Conservation (phyloP, 257 asterid genomes). For the Cinchona pubescens region DNA sequence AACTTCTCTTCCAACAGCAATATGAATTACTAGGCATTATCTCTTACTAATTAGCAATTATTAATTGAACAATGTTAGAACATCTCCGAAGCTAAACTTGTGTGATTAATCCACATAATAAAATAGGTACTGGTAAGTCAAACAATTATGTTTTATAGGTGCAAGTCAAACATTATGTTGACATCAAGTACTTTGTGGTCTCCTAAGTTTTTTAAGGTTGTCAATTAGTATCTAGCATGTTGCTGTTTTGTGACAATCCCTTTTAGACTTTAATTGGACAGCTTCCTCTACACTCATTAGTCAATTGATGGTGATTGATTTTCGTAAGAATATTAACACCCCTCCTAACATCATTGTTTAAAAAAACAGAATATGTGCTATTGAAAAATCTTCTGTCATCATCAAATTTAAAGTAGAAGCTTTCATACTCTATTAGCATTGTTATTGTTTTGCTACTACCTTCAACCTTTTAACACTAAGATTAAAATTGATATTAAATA, state of each 20-base stretch:
- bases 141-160: too few relatives aligned
- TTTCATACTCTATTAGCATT: too few relatives aligned
- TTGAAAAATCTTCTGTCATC: neutral
- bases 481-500: too few relatives aligned
- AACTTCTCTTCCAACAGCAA: neutral
- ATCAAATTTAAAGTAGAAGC: neutral
- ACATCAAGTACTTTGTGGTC: neutral
- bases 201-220: neutral
- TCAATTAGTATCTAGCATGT: neutral
- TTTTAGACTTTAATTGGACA: neutral
- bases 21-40: neutral
- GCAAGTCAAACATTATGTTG: too few relatives aligned
- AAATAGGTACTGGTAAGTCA: too few relatives aligned
- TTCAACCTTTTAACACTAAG: too few relatives aligned
- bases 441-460: too few relatives aligned
- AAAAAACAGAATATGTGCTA: too few relatives aligned
- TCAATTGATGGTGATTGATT: conserved; percentile 3
- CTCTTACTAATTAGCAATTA: neutral
- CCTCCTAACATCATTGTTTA: neutral
- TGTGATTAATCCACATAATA: too few relatives aligned
- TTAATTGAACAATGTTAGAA: neutral
- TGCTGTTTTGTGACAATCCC: neutral
- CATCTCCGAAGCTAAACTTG: neutral
- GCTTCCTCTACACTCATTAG: neutral
- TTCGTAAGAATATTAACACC: neutral